These are phyloP conservation scores for Boletus rubescentipes DNA, from an alignment of 768 basidiomycete species.

Conservation along the genomic window DNA sequence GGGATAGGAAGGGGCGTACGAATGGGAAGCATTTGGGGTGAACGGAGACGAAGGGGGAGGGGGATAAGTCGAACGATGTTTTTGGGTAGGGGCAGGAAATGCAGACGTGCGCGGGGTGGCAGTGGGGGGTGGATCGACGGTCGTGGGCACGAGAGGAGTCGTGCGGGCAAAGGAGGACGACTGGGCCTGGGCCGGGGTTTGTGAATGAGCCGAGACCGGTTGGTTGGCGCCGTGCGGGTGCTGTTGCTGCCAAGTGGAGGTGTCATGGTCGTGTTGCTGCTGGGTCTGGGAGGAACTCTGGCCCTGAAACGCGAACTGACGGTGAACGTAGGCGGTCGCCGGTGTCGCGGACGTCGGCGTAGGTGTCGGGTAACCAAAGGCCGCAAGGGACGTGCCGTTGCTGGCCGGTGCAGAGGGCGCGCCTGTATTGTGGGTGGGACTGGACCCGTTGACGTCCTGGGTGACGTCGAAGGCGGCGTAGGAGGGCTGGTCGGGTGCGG, in stretches of 20 bases:
- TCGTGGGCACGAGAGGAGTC: constrained; percentile 30
- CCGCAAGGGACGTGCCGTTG: constrained; percentile 19
- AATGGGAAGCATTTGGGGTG: constrained; percentile 17
- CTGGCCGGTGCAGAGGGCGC: neutral
- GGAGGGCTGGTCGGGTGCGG: constrained; percentile 10
- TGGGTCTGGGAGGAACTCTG: constrained; percentile 18
- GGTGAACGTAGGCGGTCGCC: constrained; percentile 19
- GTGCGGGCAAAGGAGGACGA: constrained; percentile 25
- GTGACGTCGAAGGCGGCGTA: constrained; percentile 20
- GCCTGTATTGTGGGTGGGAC: neutral
- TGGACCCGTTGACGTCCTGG: constrained; percentile 15
- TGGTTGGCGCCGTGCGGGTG: constrained; percentile 15
- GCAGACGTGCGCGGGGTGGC: constrained; percentile 9
- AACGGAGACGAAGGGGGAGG: constrained; percentile 22
- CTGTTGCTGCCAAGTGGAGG: constrained; percentile 30
- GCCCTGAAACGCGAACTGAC: constrained; percentile 22
- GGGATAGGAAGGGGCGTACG: constrained; percentile 13
- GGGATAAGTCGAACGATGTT: constrained; percentile 22
- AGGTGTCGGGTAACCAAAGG: constrained; percentile 24
- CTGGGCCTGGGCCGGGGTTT: constrained; percentile 17
- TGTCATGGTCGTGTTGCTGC: constrained; percentile 21
- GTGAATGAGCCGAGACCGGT: constrained; percentile 13
- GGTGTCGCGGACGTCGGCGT: constrained; percentile 24
- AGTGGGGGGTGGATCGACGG: constrained; percentile 20
- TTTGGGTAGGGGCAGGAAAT: constrained; percentile 17